Evolutionary conservation across 495 filamentous ascomycete genomes (phyloP), one percentile per base, ranked within the genome.

Genomic region (Penicillium roqueforti): DNA sequence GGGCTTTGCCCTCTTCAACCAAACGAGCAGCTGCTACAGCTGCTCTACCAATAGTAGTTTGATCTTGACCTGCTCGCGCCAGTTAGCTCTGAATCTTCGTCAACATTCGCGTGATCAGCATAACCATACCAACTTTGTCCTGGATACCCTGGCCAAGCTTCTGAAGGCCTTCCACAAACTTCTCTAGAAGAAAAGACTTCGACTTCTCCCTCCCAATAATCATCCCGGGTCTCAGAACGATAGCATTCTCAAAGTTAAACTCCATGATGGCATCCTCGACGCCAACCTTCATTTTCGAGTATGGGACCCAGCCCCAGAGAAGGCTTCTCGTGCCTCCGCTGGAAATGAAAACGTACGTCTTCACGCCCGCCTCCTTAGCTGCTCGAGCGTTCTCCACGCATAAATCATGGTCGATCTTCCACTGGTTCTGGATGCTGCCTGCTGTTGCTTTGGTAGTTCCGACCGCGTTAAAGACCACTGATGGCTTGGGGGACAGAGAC

Each of bases 391-490:
- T 74, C 40, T 72, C 71, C 20, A 77, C 55, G 57, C 71, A 73
- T 37, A 76, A 62, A 54, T 80, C 76, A 53, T 75, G 61, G 65
- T 81, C 79, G 60, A 81, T 80, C 41, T 72, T 73, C 59, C 72
- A 71, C 54, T 80, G 79, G n/a, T 68, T 66, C 40, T 72, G 61
- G 51, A 80, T 38, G 32, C 74, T 62, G 22, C 79, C 79, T 13
- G 79, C 76, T 20, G 57, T 54, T 3, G 69, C 73, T 55, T 66
- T 56, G 1, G 74, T 79, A 20, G 74, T 79, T 53, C 74, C 76
- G 25, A 80, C 65, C 31, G 64, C 75, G 36, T 76, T 77, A 65
- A 81, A 68, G 58, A 80, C 69, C 36, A 75, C n/a, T 23, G 65
- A 63, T 16, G 65, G 70, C 3, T 57, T 52, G 3, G 76, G 74